These are phyloP conservation scores for Leishmania lainsoni DNA, from an alignment of 208 protist genomes.

Conservation along the genomic window DNA sequence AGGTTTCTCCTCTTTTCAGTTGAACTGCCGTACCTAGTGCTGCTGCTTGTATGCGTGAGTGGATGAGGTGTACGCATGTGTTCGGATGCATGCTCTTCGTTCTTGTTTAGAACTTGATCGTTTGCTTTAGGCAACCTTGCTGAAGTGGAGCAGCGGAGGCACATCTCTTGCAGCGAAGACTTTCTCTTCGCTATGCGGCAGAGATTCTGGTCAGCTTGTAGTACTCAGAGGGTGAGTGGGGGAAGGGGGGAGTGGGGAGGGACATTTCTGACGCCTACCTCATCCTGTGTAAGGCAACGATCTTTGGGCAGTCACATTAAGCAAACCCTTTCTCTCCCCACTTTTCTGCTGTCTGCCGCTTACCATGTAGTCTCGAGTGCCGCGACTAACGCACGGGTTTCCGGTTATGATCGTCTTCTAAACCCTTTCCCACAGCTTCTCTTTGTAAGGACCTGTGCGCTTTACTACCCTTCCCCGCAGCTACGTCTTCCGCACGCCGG, in stretches of 20 bases:
- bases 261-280: too few species aligned
- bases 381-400: background rate
- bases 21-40: background rate
- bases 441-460: background rate
- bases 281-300: too few species aligned
- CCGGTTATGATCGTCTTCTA: background rate
- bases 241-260: too few species aligned
- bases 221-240: too few species aligned
- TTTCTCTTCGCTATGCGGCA: background rate
- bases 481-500: background rate
- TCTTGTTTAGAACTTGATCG: background rate
- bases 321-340: too few species aligned
- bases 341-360: background rate
- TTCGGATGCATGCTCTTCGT: background rate
- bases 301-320: too few species aligned
- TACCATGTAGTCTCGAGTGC: background rate
- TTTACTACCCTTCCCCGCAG: too few species aligned
- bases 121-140: background rate
- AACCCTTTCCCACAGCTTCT: background rate
- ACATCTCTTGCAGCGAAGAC: background rate
- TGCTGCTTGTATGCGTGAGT: background rate
- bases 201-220: too few species aligned
- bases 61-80: background rate
- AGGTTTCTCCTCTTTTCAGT: background rate
- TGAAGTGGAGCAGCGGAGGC: background rate